Conservation (phyloP, 495 filamentous ascomycete species). For the Hypoxylon perforatum region DNA sequence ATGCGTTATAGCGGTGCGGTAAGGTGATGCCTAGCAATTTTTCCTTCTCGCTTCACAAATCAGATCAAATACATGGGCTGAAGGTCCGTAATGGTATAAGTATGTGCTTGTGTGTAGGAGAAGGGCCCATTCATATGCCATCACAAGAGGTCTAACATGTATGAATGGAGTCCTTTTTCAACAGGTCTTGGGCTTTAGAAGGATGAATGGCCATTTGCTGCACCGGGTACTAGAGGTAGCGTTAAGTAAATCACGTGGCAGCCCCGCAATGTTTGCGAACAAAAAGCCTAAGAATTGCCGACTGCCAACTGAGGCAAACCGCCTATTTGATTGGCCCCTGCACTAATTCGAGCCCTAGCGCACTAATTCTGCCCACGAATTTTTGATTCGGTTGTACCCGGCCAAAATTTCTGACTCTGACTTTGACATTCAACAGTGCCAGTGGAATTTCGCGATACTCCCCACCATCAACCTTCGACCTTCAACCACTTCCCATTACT, state of each 20-base stretch:
- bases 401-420: slow-evolving; percentile 43
- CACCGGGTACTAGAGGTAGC: neutral
- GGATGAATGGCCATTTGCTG: no score
- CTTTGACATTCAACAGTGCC: slow-evolving; percentile 35
- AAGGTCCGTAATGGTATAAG: no score
- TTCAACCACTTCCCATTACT: slow-evolving; percentile 19
- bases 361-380: slow-evolving; percentile 48
- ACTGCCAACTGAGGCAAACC: slow-evolving; percentile 8
- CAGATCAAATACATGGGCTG: no score
- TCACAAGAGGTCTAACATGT: no score
- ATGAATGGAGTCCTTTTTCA: no score
- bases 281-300: neutral
- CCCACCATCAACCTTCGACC: slow-evolving; percentile 48
- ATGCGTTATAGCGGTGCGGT: no score
- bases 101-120: no score
- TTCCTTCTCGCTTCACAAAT: no score
- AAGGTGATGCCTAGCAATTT: no score
- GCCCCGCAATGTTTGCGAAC: neutral
- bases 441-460: slow-evolving; percentile 48
- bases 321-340: slow-evolving; percentile 28
- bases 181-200: no score
- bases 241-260: neutral
- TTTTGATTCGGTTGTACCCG: slow-evolving; percentile 46
- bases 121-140: no score
- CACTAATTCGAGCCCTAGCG: slow-evolving; percentile 46